phyloP scores from a whole-genome alignment of 2,329 filamentous ascomycete species.

The Teratosphaeria pseudoeucalypti region DNA sequence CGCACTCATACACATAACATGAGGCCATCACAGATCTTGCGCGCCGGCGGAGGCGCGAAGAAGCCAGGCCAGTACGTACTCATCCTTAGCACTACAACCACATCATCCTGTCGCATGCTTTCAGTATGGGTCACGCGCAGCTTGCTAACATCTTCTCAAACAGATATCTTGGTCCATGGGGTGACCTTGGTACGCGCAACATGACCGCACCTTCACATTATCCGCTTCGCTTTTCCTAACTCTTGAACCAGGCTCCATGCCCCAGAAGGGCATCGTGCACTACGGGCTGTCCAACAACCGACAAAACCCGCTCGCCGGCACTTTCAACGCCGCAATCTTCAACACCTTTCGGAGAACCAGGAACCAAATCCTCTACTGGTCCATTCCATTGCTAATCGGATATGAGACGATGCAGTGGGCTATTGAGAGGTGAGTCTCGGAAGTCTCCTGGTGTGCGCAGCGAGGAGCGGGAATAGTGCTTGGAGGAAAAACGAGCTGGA shows the following conservation, averaged over 20 bases:
- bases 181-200: not conserved
- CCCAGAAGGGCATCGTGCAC: conserved; percentile 51
- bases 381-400: conserved; percentile 64
- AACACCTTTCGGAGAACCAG: conserved; percentile 85
- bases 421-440: conserved; percentile 61
- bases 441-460: not conserved
- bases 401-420: conserved; percentile 90
- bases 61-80: conserved; percentile 31
- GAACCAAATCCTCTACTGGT: conserved; percentile 79
- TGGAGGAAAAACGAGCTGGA: not conserved
- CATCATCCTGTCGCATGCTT: not conserved
- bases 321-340: conserved; percentile 75
- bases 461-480: not conserved
- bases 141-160: not conserved
- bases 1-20: conserved; percentile 18
- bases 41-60: conserved; percentile 29
- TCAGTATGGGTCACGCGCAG: not conserved
- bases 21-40: conserved; percentile 26
- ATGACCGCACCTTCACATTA: not conserved
- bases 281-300: conserved; percentile 80
- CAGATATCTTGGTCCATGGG: conserved; percentile 55
- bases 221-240: not conserved
- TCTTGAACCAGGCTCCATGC: conserved; percentile 30
- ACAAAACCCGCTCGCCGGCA: conserved; percentile 75
- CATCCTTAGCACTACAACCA: not conserved